phyloP scores from a whole-genome alignment of 345 rosid species.

The Syzygium oleosum region DNA sequence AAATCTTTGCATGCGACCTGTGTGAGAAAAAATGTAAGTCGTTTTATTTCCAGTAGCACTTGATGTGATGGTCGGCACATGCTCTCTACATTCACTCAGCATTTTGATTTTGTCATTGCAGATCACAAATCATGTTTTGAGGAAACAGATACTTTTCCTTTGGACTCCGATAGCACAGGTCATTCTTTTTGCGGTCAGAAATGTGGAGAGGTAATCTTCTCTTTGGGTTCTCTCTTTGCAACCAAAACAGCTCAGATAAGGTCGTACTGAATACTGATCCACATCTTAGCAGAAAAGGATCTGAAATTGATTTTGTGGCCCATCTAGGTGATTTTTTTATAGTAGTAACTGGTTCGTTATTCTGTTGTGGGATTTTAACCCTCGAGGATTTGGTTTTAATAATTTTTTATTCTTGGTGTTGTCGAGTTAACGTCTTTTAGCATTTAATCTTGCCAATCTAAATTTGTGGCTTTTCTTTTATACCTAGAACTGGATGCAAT shows the following conservation, averaged over 20 bases:
- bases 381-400: not conserved
- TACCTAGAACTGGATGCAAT: not conserved
- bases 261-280: not conserved
- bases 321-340: not conserved
- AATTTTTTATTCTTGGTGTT: not conserved
- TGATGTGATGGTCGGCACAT: not conserved
- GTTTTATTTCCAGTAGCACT: slow-evolving; percentile 2
- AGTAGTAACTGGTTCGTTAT: not conserved
- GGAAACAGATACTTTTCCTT: slow-evolving; percentile 29
- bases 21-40: slow-evolving; percentile 83
- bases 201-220: slow-evolving; percentile 64
- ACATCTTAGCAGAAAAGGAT: not conserved
- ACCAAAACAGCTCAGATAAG: not conserved
- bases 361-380: not conserved
- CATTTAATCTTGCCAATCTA: not conserved
- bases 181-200: slow-evolving; percentile 61
- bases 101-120: slow-evolving; percentile 5
- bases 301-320: not conserved
- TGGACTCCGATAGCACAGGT: slow-evolving; percentile 23
- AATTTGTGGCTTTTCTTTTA: not conserved
- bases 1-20: slow-evolving; percentile 38
- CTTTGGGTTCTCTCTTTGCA: not conserved
- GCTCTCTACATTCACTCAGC: not conserved
- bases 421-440: not conserved
- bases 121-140: slow-evolving; percentile 67